Evolutionary conservation across 106 monocot species (phyloP).

Genomic region (Dendrobium huoshanense): DNA sequence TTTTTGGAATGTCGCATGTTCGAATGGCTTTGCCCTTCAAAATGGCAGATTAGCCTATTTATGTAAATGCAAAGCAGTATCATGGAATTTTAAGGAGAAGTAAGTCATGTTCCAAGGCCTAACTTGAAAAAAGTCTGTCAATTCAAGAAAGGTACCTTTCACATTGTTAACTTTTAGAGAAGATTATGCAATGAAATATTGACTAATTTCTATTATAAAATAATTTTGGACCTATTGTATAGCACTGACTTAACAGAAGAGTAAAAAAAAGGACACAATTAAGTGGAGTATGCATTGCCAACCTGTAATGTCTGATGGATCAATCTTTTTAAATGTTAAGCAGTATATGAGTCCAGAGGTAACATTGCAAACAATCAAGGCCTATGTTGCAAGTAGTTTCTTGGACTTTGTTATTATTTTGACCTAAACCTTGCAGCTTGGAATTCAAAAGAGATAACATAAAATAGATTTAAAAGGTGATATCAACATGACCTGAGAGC

Average conservation of each 20-base stretch:
- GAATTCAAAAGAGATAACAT: background rate
- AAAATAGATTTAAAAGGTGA: conserved; percentile 44
- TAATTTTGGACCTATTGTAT: conserved; percentile 28
- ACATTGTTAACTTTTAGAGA: too few relatives aligned
- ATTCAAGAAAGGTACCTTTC: too few relatives aligned
- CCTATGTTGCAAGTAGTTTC: conserved; percentile 2
- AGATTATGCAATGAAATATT: too few relatives aligned
- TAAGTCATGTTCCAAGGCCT: too few relatives aligned
- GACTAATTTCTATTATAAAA: too few relatives aligned
- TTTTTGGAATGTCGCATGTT: too few relatives aligned
- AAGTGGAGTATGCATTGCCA: conserved; percentile 56
- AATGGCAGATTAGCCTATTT: too few relatives aligned
- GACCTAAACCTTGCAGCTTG: conserved; percentile 8
- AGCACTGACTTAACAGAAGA: conserved; percentile 22
- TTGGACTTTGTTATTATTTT: background rate
- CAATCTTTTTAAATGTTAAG: background rate
- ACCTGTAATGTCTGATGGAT: conserved; percentile 1
- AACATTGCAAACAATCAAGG: background rate
- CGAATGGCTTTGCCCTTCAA: too few relatives aligned
- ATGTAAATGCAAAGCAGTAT: too few relatives aligned
- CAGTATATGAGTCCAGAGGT: background rate
- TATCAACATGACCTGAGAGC: conserved; percentile 34
- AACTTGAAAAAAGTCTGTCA: too few relatives aligned
- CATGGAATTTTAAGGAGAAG: too few relatives aligned
- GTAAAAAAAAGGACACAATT: conserved; percentile 7